These are phyloP conservation scores for Micromonas commoda DNA, from an alignment of 139 green algal species.

Conservation along the genomic window DNA sequence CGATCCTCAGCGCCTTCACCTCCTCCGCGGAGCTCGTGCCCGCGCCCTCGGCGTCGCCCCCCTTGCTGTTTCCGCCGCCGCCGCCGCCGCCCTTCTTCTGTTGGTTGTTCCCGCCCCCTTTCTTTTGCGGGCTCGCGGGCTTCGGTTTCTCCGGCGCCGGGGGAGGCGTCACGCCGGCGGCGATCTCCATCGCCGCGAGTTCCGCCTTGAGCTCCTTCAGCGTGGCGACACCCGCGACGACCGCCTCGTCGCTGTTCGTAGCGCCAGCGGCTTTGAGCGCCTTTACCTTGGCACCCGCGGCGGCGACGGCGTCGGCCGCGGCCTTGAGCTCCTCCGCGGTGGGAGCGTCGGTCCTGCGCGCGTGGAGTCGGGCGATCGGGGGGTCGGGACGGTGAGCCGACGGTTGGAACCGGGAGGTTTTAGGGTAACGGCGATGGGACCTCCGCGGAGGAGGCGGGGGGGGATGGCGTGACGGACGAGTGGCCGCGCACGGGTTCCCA, in stretches of 20 bases:
- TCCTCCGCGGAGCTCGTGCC: slow-evolving; percentile 43
- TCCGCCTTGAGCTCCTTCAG: neutral
- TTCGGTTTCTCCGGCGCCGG: neutral
- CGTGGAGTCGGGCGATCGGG: neutral
- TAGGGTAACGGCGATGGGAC: too few species aligned
- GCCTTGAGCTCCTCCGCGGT: neutral
- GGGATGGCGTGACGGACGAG: too few species aligned
- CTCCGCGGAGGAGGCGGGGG: too few species aligned
- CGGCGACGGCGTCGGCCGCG: neutral
- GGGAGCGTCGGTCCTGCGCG: neutral
- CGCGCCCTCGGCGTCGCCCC: neutral
- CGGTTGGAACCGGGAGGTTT: neutral
- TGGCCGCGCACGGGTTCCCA: too few species aligned
- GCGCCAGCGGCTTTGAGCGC: neutral
- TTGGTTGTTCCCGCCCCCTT: neutral
- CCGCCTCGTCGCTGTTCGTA: slow-evolving; percentile 1
- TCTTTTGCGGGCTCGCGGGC: slow-evolving; percentile 13
- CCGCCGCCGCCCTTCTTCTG: slow-evolving; percentile 6
- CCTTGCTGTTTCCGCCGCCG: neutral
- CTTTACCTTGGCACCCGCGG: neutral
- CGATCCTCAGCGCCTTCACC: slow-evolving; percentile 55
- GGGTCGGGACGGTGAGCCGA: neutral
- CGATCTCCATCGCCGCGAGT: neutral
- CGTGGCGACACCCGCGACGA: neutral
- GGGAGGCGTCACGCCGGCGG: too few species aligned